Base-by-base conservation (phyloP, 106 monocot species). In the Dioscorea dumetorum region DNA sequence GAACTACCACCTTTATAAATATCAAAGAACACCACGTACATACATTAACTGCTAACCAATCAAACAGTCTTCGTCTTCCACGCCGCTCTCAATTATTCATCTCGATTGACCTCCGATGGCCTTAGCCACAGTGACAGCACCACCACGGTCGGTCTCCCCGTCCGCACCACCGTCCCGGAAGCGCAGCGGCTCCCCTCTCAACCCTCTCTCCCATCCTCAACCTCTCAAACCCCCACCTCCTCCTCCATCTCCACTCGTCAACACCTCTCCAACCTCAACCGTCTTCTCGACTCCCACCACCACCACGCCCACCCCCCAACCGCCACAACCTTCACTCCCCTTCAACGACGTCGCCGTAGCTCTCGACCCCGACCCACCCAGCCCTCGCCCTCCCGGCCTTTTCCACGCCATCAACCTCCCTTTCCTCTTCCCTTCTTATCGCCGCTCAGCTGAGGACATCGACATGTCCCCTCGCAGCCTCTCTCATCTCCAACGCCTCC, bases 191-290 rank as follows among this genome's bases (percentile, higher is more conserved):
- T 70, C 76, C 64, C 34, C 64, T 34, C 62, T 56, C 49, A 77
- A 20, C 62, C 76, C 70, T 28, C 14, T 57, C 33, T 61, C 54
- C 63, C 18, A 13, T 16, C 32, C 57, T 24, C 61, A 20, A 18
- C 48, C 35, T 13, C 16, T 8, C 16, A 22, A 24, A 21, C 56
- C 13, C 12, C 48, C 72, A n/a, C 73, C n/a, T n/a, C n/a, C 61
- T 21, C 74, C 67, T 24, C 74, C 24, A 33, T 61, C 49, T 33
- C 65, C 54, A 75, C 71, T 41, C 61, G 48, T 16, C 63, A 69
- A 34, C 80, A 80, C 49, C 81, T 85, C 68, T 62, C 74, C 72
- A 85, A 81, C 68, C 81, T 85, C 72, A 74, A 85, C 18, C 74
- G 69, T 67, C 74, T 85, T 60, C 81, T 85, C 70, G 33, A 58